Conservation (phyloP, 345 rosid species). For the Salix udensis region DNA sequence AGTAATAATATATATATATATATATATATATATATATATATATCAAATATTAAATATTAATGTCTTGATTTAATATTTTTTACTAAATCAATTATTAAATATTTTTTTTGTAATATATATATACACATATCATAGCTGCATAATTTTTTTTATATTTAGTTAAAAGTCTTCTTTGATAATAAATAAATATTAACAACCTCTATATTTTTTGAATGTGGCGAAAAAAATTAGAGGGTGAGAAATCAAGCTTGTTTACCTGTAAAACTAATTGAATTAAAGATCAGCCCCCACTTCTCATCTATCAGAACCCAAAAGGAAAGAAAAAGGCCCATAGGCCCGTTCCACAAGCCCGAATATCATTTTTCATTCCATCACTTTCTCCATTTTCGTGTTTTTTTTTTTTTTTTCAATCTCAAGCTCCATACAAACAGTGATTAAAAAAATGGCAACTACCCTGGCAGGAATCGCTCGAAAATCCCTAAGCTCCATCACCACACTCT, state of each 20-base stretch:
- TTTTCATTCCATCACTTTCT: background rate
- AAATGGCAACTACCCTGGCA: conserved; percentile 22
- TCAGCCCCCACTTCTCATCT: background rate
- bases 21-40: no score
- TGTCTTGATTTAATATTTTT: no score
- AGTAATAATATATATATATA: no score
- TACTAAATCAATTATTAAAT: no score
- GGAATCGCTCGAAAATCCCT: conserved; percentile 17
- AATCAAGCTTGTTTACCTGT: background rate
- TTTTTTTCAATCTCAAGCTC: background rate
- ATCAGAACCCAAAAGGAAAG: background rate
- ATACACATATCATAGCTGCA: no score
- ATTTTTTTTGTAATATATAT: no score
- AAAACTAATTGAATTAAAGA: background rate
- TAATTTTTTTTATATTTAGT: no score
- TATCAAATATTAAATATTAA: no score
- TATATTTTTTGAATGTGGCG: no score
- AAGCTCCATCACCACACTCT: conserved; percentile 1
- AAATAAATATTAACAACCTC: no score
- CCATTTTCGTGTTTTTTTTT: background rate
- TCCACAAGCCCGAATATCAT: background rate
- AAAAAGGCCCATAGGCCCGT: background rate
- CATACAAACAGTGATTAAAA: background rate
- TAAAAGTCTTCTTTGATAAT: no score
- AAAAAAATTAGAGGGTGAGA: no score